These are phyloP conservation scores for Penicillium fimorum DNA, from an alignment of 495 filamentous ascomycete species.

Conservation along the genomic window DNA sequence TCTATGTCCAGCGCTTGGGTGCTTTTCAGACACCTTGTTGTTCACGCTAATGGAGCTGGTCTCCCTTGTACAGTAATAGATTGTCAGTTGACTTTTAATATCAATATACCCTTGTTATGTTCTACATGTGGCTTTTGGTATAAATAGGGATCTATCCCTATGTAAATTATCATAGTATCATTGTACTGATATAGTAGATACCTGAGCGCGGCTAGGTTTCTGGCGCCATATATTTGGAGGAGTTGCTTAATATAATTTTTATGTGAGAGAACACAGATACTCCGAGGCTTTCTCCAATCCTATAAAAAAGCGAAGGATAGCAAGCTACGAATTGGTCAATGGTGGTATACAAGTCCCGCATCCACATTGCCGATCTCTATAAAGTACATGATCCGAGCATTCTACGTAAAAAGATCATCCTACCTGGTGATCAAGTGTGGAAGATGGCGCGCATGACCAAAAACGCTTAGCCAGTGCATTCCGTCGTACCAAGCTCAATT, in stretches of 20 bases:
- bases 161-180: background rate
- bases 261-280: background rate
- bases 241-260: background rate
- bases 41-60: slow-evolving; percentile 9
- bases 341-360: background rate
- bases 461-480: slow-evolving; percentile 3
- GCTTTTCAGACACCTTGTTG: background rate
- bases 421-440: slow-evolving; percentile 19
- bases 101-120: slow-evolving; percentile 15
- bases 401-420: slow-evolving; percentile 12
- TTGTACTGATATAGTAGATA: background rate
- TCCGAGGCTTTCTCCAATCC: background rate
- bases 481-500: slow-evolving; percentile 2
- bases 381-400: slow-evolving; percentile 19
- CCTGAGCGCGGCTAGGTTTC: background rate
- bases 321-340: background rate
- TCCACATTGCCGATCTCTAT: background rate
- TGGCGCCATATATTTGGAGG: background rate
- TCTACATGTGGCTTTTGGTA: background rate
- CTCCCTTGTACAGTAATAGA: slow-evolving; percentile 17
- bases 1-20: background rate
- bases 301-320: background rate
- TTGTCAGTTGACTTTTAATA: slow-evolving; percentile 4
- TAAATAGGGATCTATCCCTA: background rate
- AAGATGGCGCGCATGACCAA: slow-evolving; percentile 25